Percentiles rank a stretch among this genome's conserved stretches.
Conservation (phyloP, 2,329 filamentous ascomycete genomes). For the Colletotrichum australisinense region DNA sequence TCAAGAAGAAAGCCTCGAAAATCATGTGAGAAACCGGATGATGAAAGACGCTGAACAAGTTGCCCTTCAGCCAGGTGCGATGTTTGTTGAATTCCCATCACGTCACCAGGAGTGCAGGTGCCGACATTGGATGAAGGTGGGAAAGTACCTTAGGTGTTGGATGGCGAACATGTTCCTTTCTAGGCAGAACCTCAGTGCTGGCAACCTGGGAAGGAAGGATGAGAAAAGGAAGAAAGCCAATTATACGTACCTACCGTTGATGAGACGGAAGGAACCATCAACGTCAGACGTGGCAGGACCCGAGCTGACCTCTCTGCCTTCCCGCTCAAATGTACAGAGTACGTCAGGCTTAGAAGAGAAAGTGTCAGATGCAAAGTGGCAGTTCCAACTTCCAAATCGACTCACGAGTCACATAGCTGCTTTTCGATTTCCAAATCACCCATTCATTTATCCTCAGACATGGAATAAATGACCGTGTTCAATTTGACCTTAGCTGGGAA, state of each 20-base stretch:
- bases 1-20: slow-evolving; percentile 16
- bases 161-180: slow-evolving; percentile 10
- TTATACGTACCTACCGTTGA: neutral
- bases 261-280: neutral
- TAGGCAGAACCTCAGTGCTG: neutral
- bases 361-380: neutral
- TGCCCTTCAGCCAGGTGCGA: neutral
- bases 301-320: neutral
- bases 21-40: neutral
- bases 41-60: neutral
- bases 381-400: too few species aligned
- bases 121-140: neutral
- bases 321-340: neutral
- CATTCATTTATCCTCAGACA: neutral
- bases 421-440: neutral
- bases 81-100: slow-evolving; percentile 2
- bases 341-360: slow-evolving; percentile 12
- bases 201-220: neutral
- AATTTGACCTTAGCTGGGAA: neutral
- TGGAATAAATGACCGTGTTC: neutral
- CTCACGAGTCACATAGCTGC: neutral
- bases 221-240: neutral
- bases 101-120: slow-evolving; percentile 15
- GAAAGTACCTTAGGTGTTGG: neutral
- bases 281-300: slow-evolving; percentile 6